Conservation (phyloP, 2,329 filamentous ascomycete species). For the Periconia digitata region DNA sequence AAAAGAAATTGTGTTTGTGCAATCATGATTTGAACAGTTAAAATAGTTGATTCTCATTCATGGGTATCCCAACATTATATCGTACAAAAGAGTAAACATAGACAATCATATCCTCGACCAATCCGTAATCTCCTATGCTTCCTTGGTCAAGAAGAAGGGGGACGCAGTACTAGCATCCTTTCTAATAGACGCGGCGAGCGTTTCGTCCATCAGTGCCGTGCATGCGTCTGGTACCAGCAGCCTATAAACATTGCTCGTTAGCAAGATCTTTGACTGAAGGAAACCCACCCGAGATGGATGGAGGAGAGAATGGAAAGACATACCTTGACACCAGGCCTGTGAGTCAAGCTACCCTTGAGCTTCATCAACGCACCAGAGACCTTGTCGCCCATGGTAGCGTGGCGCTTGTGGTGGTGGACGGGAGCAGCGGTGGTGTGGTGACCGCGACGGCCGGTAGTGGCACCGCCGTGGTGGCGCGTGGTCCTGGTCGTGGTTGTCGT, state of each 20-base stretch:
- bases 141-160: too few relatives aligned
- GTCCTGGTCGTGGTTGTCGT: constrained; percentile 44
- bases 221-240: constrained; percentile 73
- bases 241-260: constrained; percentile 49
- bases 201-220: constrained; percentile 72
- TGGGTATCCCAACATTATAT: too few relatives aligned
- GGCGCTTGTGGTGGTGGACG: constrained; percentile 65
- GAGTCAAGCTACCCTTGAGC: constrained; percentile 69
- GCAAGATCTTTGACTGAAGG: neutral
- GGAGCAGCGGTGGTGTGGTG: constrained; percentile 18
- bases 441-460: constrained; percentile 19
- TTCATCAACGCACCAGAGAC: constrained; percentile 74
- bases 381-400: constrained; percentile 72
- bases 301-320: constrained; percentile 7
- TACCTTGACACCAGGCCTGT: constrained; percentile 71
- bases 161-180: too few relatives aligned
- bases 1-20: too few relatives aligned
- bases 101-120: too few relatives aligned
- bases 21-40: too few relatives aligned
- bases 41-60: too few relatives aligned
- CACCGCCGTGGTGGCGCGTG: constrained; percentile 45
- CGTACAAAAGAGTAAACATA: too few relatives aligned
- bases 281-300: neutral
- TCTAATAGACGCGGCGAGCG: constrained; percentile 30
- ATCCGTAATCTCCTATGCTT: too few relatives aligned